These are phyloP conservation scores for Hypoxylon sp. DNA, from an alignment of 2,329 filamentous ascomycete species.

Conservation along the genomic window DNA sequence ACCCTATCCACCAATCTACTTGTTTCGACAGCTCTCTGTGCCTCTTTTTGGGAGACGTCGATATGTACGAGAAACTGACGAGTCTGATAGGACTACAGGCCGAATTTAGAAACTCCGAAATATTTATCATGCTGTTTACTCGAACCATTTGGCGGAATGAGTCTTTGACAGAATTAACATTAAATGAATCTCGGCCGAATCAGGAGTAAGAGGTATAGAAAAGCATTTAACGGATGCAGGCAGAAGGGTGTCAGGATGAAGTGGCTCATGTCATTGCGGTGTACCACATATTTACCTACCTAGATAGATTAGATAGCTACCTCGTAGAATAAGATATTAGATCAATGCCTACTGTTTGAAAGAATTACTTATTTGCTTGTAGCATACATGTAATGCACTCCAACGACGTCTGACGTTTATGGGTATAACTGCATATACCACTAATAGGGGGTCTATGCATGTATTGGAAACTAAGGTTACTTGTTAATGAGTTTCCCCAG, in stretches of 20 bases:
- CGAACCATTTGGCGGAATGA: neutral
- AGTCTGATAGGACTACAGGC: no score
- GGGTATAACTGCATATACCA: neutral
- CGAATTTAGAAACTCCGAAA: neutral
- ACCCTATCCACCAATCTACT: conserved; percentile 1
- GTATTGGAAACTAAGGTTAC: neutral
- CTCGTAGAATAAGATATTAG: no score
- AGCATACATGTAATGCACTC: no score
- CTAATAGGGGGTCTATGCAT: neutral
- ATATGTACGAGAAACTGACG: no score
- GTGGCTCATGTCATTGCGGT: no score
- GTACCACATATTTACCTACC: no score
- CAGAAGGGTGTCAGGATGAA: no score
- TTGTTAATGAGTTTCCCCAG: neutral
- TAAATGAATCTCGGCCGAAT: neutral
- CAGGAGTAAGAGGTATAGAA: neutral
- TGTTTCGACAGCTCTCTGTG: neutral
- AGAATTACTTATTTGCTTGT: no score
- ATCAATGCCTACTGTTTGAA: no score
- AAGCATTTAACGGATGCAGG: no score
- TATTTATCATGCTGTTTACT: neutral
- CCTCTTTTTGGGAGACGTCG: neutral
- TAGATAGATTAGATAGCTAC: no score
- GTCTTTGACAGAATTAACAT: neutral
- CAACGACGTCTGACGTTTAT: no score